Evolutionary conservation across 106 monocot species (phyloP), one percentile per base, ranked within the genome.

Genomic region (Allium sativum): DNA sequence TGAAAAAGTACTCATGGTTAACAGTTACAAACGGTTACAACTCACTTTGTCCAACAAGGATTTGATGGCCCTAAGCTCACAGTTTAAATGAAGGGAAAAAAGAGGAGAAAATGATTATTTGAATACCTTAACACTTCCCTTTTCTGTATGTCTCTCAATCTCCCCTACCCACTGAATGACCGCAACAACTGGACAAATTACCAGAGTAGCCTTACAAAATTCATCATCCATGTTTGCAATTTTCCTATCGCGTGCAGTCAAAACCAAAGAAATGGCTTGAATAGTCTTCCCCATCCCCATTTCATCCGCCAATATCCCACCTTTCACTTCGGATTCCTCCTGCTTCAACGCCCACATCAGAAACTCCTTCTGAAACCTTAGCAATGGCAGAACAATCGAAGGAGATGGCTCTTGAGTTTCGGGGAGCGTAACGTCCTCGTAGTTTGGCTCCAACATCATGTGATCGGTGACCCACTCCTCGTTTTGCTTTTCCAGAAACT

Each of bases 251-350:
- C 88, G 79, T 3, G 85, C 73, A 9, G 88, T 89, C 46, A 89
- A 68, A 55, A 89, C 85, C 12, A 93, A 77, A 9, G 93, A 82
- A 14, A 93, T 89, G 5, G 85, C 93, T 62, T 93, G 89, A 50
- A 93, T 93, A 8, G 93, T 93, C 70, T 93, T 93, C 55, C 93
- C 93, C 93, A 93, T 93, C 4, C 93, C 93, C 93, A 93, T 93
- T 73, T 93, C 93, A 12, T 93, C 93, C 0, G 93, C 93, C 4
- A 89, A 76, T 21, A 93, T 85, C 7, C 93, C 93, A 9, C 93
- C 93, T 19, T 42, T 62, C 7, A 61, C 16, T 3, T 62, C 54
- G 6, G 85, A 93, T 0, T 40, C 74, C 72, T 93, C 93, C 64
- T 93, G 93, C 63, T 67, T 78, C 31, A 93, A 22, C 1, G 89